Percentiles rank a stretch among this genome's conserved stretches.
phyloP scores from a whole-genome alignment of 768 basidiomycete species.

The Auriculariales sp. region DNA sequence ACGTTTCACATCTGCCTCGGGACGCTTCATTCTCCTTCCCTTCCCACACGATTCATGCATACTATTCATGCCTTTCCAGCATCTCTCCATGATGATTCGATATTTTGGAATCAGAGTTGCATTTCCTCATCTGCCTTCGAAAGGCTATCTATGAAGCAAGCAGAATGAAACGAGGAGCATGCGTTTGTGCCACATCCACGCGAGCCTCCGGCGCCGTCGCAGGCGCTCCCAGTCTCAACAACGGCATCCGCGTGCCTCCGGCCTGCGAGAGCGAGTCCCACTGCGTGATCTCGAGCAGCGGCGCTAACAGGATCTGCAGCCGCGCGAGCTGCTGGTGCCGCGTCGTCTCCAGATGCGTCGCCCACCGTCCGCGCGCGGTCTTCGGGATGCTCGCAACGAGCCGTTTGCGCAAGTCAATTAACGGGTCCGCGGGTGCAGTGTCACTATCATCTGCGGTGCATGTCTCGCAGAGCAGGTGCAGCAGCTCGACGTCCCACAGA shows the following conservation, averaged over 20 bases:
- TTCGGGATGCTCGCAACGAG: slow-evolving; percentile 4
- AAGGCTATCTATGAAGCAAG: not conserved
- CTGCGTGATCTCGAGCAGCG: slow-evolving; percentile 29
- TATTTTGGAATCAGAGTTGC: too few species aligned
- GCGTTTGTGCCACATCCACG: not conserved
- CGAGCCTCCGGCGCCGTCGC: not conserved
- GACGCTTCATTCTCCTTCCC: too few species aligned
- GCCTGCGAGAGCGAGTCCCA: not conserved
- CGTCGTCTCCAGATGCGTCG: slow-evolving; percentile 15
- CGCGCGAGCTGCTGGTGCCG: slow-evolving; percentile 33
- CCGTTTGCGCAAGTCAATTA: slow-evolving; percentile 9
- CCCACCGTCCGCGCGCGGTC: slow-evolving; percentile 6
- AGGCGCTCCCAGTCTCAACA: not conserved
- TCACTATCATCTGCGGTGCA: slow-evolving; percentile 13
- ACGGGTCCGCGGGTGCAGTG: slow-evolving; percentile 15
- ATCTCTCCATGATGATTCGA: too few species aligned
- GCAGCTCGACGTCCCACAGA: slow-evolving; percentile 33
- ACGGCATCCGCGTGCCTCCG: slow-evolving; percentile 2
- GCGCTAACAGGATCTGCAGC: slow-evolving; percentile 47
- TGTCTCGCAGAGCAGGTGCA: slow-evolving; percentile 22
- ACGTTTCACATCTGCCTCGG: too few species aligned
- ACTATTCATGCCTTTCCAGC: too few species aligned
- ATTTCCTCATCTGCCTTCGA: too few species aligned
- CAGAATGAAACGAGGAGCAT: not conserved
- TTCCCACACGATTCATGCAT: too few species aligned